These are phyloP conservation scores for Fraxinus angustifolia DNA, from an alignment of 305 asterid genomes.

Conservation along the genomic window DNA sequence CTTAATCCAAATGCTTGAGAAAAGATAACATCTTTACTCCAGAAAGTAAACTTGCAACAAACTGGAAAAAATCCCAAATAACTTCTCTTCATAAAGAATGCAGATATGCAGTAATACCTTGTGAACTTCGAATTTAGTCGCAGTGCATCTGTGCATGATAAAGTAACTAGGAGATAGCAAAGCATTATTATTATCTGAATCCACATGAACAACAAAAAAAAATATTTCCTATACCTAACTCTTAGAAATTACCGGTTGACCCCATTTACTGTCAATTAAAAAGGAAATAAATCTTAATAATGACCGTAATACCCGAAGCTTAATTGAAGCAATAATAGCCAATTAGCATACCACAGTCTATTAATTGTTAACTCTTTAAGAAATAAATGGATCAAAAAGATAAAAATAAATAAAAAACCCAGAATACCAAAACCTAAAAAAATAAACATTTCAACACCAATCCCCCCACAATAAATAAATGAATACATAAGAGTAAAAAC, in stretches of 20 bases:
- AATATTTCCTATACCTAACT: neutral
- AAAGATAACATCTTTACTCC: slow-evolving; percentile 1
- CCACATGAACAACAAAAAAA: neutral
- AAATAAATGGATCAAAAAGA: neutral
- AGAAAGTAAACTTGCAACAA: neutral
- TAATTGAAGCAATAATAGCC: neutral
- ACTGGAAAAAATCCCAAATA: neutral
- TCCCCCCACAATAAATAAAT: neutral
- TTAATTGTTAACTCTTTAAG: neutral
- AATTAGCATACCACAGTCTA: neutral
- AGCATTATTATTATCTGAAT: neutral
- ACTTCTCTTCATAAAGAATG: neutral
- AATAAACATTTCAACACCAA: neutral
- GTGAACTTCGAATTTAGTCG: neutral
- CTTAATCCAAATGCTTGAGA: neutral
- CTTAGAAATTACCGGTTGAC: neutral
- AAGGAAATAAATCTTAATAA: neutral
- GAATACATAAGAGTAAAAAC: neutral
- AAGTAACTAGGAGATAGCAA: neutral
- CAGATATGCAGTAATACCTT: neutral
- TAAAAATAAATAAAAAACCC: neutral
- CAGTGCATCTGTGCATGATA: slow-evolving; percentile 5
- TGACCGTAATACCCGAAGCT: slow-evolving; percentile 3
- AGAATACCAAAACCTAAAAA: neutral
- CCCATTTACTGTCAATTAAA: neutral